Evolutionary conservation across 257 asterid genomes (phyloP).

Genomic region (Sherardia arvensis): DNA sequence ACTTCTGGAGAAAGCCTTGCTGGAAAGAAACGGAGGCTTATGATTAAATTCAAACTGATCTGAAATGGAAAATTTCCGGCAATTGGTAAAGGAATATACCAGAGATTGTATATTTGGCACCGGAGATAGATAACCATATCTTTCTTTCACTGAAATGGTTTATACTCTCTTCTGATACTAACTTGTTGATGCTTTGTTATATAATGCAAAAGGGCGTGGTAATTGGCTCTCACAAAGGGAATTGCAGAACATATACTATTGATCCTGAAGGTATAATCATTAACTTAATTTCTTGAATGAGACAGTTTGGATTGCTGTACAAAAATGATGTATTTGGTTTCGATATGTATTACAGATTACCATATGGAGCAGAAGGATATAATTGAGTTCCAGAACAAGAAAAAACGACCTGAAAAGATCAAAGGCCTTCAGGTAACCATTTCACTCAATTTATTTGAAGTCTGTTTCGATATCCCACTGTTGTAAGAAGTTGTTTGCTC

Average conservation of each 20-base stretch:
- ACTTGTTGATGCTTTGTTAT: neutral
- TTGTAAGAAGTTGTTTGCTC: neutral
- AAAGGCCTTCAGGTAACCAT: conserved; percentile 75
- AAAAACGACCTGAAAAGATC: conserved; percentile 41
- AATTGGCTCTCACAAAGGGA: conserved; percentile 39
- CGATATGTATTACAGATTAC: conserved; percentile 18
- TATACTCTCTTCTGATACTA: too few species aligned
- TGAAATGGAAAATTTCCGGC: too few species aligned
- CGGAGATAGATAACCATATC: too few species aligned
- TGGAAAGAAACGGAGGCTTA: conserved; percentile 94
- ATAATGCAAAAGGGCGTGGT: conserved; percentile 36
- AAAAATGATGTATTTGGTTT: neutral
- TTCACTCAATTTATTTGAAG: too few species aligned
- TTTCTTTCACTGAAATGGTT: too few species aligned
- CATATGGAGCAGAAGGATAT: conserved; percentile 31
- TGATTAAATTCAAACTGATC: conserved; percentile 73
- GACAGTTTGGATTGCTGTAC: neutral
- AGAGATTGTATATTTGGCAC: too few species aligned
- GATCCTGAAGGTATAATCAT: conserved; percentile 25
- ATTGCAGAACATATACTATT: conserved; percentile 24
- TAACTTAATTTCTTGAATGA: neutral
- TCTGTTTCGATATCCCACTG: too few species aligned
- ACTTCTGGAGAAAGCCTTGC: conserved; percentile 54
- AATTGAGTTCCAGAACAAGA: conserved; percentile 29
- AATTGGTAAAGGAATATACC: too few species aligned